Conservation (phyloP, 257 asterid genomes). For the Penstemon eatonii region DNA sequence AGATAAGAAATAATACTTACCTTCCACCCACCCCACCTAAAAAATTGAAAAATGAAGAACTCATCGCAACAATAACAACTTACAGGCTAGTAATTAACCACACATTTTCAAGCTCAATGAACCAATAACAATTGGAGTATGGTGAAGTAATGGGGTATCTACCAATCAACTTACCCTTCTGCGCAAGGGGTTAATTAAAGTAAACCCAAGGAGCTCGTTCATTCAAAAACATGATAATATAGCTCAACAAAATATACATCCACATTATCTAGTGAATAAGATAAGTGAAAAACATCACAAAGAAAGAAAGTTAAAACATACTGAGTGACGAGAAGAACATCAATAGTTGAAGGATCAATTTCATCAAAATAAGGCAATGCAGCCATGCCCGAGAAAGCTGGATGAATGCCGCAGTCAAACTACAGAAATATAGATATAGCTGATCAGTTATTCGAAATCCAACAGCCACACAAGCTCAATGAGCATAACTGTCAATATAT, state of each 20-base stretch:
- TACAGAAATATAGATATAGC: conserved; percentile 10
- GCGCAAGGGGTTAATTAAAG: no score
- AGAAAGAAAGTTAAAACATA: conserved; percentile 31
- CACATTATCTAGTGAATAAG: no score
- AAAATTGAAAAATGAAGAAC: background rate
- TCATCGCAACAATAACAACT: background rate
- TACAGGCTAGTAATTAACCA: background rate
- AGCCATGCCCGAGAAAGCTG: conserved; percentile 93
- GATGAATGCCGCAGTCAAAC: conserved; percentile 99
- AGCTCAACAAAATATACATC: no score
- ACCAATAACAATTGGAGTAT: background rate
- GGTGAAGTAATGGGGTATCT: no score
- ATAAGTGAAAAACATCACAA: no score
- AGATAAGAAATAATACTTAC: background rate
- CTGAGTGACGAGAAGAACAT: conserved; percentile 94
- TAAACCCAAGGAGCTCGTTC: no score
- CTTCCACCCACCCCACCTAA: background rate
- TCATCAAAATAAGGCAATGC: conserved; percentile 98
- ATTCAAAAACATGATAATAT: no score
- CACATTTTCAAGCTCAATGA: conserved; percentile 3
- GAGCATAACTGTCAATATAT: background rate
- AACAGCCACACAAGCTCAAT: background rate
- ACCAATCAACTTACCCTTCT: no score
- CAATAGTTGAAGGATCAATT: conserved; percentile 81
- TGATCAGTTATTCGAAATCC: background rate